Conservation (phyloP, 352 stramenopile genomes). For the Pythium brassicae region DNA sequence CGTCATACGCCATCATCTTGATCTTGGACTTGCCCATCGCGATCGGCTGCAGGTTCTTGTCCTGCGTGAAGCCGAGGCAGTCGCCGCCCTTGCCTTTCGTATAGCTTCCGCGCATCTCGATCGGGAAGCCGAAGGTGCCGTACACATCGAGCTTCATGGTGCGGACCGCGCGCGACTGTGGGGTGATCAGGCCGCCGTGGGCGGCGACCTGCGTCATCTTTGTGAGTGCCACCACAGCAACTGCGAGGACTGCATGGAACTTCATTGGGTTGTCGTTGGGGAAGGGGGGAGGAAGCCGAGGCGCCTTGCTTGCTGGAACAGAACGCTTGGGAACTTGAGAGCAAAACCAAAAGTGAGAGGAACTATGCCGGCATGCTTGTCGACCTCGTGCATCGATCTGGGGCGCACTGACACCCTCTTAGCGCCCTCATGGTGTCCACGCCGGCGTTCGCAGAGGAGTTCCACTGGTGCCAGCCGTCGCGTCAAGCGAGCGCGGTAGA, state of each 20-base stretch:
- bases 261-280: slow-evolving; percentile 5
- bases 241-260: not conserved
- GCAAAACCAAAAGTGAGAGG: no score
- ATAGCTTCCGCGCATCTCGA: slow-evolving; percentile 23
- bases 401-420: no score
- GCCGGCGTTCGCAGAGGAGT: no score
- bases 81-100: slow-evolving; percentile 22
- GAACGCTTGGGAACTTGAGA: no score
- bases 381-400: no score
- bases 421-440: no score
- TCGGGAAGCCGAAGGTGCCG: slow-evolving; percentile 28
- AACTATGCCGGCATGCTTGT: no score
- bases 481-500: no score
- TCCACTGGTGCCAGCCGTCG: no score
- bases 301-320: no score
- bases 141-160: slow-evolving; percentile 35
- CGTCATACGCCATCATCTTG: slow-evolving; percentile 34
- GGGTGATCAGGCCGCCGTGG: slow-evolving; percentile 32
- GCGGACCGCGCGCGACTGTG: slow-evolving; percentile 26
- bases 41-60: slow-evolving; percentile 27
- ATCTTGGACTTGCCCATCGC: slow-evolving; percentile 27
- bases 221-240: not conserved
- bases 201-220: slow-evolving; percentile 6
- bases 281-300: not conserved
- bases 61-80: slow-evolving; percentile 27